Evolutionary conservation across 2,329 filamentous ascomycete genomes (phyloP).

Genomic region (Ophiostoma angusticollis): DNA sequence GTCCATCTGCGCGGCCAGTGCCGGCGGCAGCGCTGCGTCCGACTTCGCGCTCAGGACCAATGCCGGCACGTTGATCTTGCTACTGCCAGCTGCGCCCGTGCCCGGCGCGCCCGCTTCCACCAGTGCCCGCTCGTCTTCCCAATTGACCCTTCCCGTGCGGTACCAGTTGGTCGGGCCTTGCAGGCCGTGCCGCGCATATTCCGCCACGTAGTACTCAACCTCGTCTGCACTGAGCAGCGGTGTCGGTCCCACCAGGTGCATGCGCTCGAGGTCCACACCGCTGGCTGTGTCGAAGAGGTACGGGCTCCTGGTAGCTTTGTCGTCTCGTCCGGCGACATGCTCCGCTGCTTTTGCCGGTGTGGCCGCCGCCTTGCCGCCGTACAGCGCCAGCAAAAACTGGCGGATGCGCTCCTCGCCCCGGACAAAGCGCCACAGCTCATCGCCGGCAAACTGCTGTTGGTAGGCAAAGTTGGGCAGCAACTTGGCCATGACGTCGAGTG

Average conservation of each 20-base stretch:
- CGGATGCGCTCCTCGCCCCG: constrained; percentile 43
- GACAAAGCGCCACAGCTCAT: constrained; percentile 45
- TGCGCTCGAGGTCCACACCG: constrained; percentile 51
- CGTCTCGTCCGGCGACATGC: constrained; percentile 16
- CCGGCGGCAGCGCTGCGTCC: constrained; percentile 60
- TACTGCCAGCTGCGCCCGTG: constrained; percentile 33
- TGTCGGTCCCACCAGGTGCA: constrained; percentile 43
- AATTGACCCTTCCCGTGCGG: constrained; percentile 59
- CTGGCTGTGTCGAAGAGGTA: constrained; percentile 40
- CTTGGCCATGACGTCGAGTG: constrained; percentile 42
- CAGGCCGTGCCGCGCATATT: constrained; percentile 61
- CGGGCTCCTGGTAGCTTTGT: constrained; percentile 25
- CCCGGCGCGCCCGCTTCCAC: constrained; percentile 41
- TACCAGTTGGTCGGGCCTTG: constrained; percentile 85
- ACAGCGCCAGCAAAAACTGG: constrained; percentile 58
- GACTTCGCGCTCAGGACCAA: constrained; percentile 62
- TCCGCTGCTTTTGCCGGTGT: too few species aligned
- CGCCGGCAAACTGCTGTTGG: constrained; percentile 65
- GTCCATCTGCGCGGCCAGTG: constrained; percentile 61
- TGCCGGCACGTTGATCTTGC: constrained; percentile 45
- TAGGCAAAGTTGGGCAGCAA: constrained; percentile 63
- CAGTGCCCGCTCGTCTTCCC: constrained; percentile 56
- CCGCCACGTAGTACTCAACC: constrained; percentile 60
- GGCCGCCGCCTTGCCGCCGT: constrained; percentile 50
- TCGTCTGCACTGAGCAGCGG: constrained; percentile 54